Conservation (phyloP, 306 rosid genomes). For the Pyrus betulifolia region DNA sequence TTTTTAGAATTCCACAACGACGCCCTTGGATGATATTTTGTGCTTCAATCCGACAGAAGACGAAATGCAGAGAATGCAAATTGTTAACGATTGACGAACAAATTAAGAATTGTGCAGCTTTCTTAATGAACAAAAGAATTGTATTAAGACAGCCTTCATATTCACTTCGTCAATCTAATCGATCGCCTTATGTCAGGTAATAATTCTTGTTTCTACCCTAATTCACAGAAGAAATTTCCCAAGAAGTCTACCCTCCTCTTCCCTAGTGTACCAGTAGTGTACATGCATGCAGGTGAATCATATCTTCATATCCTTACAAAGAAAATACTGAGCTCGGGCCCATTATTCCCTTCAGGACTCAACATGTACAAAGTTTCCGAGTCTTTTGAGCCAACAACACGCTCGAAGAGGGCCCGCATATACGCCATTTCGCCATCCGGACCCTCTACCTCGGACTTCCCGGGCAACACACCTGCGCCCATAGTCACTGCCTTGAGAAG, state of each 20-base stretch:
- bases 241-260: background rate
- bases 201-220: background rate
- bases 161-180: too few species aligned
- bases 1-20: too few species aligned
- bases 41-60: too few species aligned
- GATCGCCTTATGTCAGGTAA: background rate
- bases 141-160: too few species aligned
- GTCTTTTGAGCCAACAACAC: conserved; percentile 60
- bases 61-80: too few species aligned
- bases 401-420: conserved; percentile 65
- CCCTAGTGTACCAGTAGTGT: too few species aligned
- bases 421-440: conserved; percentile 52
- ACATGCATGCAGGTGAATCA: background rate
- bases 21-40: too few species aligned
- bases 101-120: too few species aligned
- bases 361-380: conserved; percentile 75
- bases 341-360: conserved; percentile 64
- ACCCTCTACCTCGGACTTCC: conserved; percentile 30
- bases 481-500: conserved; percentile 54
- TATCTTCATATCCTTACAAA: conserved; percentile 51
- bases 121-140: too few species aligned
- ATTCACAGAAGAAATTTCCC: too few species aligned
- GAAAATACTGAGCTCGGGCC: conserved; percentile 75
- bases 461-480: conserved; percentile 82
- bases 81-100: too few species aligned